Percentiles rank a stretch among this genome's conserved stretches.
Evolutionary conservation across 2,329 filamentous ascomycete species (phyloP).

Genomic region (Ustilaginoidea virens): DNA sequence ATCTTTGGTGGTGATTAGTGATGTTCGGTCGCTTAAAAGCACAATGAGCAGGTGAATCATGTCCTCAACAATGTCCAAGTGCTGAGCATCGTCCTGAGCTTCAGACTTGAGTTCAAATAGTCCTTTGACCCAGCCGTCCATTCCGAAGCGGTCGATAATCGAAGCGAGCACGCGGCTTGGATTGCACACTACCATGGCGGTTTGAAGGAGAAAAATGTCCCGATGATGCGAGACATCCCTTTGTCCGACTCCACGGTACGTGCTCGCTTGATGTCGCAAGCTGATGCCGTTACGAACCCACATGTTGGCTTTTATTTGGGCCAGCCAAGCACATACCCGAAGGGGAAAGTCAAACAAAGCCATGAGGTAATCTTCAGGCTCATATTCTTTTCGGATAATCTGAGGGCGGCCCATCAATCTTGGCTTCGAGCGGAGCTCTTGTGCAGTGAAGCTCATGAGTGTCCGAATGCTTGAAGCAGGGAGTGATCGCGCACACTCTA

Average conservation of each 20-base stretch:
- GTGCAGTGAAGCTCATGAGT: constrained; percentile 55
- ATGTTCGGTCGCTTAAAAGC: constrained; percentile 74
- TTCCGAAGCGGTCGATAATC: constrained; percentile 80
- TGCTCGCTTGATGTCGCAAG: constrained; percentile 83
- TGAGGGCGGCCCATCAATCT: constrained; percentile 43
- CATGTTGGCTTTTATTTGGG: constrained; percentile 96
- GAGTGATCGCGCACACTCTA: constrained; percentile 76
- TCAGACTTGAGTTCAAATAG: constrained; percentile 57
- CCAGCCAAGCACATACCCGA: constrained; percentile 86
- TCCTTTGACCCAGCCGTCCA: constrained; percentile 76
- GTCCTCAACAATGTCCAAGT: constrained; percentile 87
- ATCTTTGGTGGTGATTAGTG: constrained; percentile 53
- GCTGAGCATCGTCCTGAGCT: constrained; percentile 73
- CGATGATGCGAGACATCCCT: constrained; percentile 88
- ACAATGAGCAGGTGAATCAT: constrained; percentile 90
- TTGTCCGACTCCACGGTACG: constrained; percentile 78
- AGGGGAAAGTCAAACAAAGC: constrained; percentile 86
- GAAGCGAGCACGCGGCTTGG: constrained; percentile 73
- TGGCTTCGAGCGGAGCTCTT: constrained; percentile 52
- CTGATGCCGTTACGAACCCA: constrained; percentile 98
- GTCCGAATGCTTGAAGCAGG: constrained; percentile 47
- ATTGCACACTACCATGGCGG: constrained; percentile 74
- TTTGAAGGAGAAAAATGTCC: constrained; percentile 87
- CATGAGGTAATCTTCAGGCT: constrained; percentile 65
- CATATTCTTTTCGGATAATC: constrained; percentile 40